Base-by-base conservation (phyloP, 805 yeast species). In the Starmera quercuum region DNA sequence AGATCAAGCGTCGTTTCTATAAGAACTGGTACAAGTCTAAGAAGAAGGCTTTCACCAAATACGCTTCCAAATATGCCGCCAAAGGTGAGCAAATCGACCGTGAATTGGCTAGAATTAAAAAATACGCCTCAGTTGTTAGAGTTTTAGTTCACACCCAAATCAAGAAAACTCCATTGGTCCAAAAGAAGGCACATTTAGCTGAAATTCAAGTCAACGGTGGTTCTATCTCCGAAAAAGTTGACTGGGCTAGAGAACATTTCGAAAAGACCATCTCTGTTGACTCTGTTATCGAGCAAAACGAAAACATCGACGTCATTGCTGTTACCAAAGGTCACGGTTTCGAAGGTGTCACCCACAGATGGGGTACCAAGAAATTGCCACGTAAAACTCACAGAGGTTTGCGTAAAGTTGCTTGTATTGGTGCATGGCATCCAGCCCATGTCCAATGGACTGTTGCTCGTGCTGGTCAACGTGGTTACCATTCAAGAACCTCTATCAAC, bases 391-490 rank as follows among this genome's bases (percentile, higher is more conserved):
- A 92, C 75, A 88, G 97, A 84, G 99, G 99, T 90, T 78, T 90
- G 69, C 87, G 99, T 83, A 92, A 92, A 86, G 99, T 92, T 74
- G 99, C 98, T 66, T 92, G 99, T 86, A 92, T 92, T 64, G 99
- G 99, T 82, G 97, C 99, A 67, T 92, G 99, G 99, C 98, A 92
- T 78, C 99, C 99, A 71, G 82, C 95, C 77, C 95, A 87, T 80
- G 99, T 92, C 68, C 75, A 79, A 73, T 90, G 95, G 95, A 85
- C 97, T 64, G 99, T 92, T 72, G 97, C 98, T 62, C 86, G 99
- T 75, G 96, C 98, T 64, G 99, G 99, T 90, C 98, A 92, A 80
- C 85, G 81, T 77, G 99, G 99, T 85, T 92, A 83, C 95, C 98
- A 92, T 76, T 95, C 87, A 92, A 90, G 99, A 83, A 92, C 99